Conservation (phyloP, 192 early-diverging fungal species). For the Glomus cerebriforme region DNA sequence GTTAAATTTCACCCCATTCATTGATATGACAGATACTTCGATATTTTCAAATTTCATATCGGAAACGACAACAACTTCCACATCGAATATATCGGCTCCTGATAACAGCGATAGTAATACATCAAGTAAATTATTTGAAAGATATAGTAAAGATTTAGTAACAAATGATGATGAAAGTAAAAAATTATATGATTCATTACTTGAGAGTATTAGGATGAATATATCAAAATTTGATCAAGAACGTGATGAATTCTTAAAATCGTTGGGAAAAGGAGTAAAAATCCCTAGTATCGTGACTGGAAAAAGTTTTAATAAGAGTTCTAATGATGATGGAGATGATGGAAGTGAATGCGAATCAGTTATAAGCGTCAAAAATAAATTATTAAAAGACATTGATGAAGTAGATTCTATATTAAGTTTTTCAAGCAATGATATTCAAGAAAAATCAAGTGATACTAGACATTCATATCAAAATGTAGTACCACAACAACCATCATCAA, state of each 20-base stretch:
- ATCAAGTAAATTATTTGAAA: too few relatives aligned
- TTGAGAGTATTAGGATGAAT: slow-evolving; percentile 6
- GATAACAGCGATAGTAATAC: too few relatives aligned
- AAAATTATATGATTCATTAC: neutral
- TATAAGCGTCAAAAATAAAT: neutral
- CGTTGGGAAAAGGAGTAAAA: neutral
- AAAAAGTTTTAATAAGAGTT: neutral
- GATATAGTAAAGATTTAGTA: neutral
- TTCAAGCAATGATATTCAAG: neutral
- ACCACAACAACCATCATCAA: slow-evolving; percentile 2
- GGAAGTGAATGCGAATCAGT: too few relatives aligned
- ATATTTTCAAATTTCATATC: too few relatives aligned
- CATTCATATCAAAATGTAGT: slow-evolving; percentile 19
- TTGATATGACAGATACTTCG: too few relatives aligned
- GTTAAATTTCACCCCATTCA: too few relatives aligned
- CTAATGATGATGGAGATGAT: neutral
- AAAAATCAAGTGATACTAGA: neutral
- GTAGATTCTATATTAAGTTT: neutral
- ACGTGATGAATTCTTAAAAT: slow-evolving; percentile 24
- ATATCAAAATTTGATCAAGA: slow-evolving; percentile 17
- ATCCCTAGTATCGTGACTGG: too few relatives aligned
- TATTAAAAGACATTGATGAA: neutral
- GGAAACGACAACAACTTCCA: too few relatives aligned
- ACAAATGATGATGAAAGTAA: slow-evolving; percentile 2
- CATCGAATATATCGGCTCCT: too few relatives aligned